Conservation (phyloP, 495 filamentous ascomycete species). For the Penicillium herquei region DNA sequence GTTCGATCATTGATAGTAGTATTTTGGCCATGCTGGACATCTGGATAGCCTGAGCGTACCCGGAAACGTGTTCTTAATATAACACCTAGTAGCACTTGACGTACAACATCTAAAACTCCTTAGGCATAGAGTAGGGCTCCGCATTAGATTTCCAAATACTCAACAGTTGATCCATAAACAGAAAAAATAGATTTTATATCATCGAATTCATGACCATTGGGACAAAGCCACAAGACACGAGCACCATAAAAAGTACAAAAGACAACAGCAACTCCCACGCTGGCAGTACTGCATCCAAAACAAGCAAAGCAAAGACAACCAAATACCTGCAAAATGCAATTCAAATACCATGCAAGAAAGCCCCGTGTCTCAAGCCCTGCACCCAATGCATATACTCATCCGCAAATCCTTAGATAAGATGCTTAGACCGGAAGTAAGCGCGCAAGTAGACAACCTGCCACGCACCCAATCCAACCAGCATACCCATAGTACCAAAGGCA, state of each 20-base stretch:
- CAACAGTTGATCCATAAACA: constrained; percentile 4
- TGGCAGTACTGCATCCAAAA: constrained; percentile 11
- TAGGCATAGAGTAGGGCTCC: too few relatives aligned
- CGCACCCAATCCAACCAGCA: constrained; percentile 83
- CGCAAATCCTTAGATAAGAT: constrained; percentile 63
- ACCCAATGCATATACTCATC: not conserved
- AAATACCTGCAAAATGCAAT: constrained; percentile 12
- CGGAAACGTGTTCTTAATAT: too few relatives aligned
- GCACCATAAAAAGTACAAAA: constrained; percentile 21
- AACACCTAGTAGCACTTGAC: too few relatives aligned
- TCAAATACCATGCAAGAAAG: constrained; percentile 11
- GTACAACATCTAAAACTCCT: too few relatives aligned
- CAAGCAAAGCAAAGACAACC: constrained; percentile 1
- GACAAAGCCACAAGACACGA: constrained; percentile 32
- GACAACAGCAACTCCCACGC: constrained; percentile 29
- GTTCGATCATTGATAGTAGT: too few relatives aligned
- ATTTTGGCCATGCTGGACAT: too few relatives aligned
- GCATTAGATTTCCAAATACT: too few relatives aligned
- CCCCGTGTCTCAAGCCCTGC: constrained; percentile 5
- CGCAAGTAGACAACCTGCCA: constrained; percentile 98
- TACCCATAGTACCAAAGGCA: constrained; percentile 89
- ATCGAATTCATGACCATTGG: constrained; percentile 41
- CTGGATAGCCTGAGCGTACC: too few relatives aligned
- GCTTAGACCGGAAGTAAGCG: constrained; percentile 97
- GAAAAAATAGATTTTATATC: constrained; percentile 34